phyloP scores from a whole-genome alignment of 2,329 filamentous ascomycete species.

The Pseudopyricularia cyperi region DNA sequence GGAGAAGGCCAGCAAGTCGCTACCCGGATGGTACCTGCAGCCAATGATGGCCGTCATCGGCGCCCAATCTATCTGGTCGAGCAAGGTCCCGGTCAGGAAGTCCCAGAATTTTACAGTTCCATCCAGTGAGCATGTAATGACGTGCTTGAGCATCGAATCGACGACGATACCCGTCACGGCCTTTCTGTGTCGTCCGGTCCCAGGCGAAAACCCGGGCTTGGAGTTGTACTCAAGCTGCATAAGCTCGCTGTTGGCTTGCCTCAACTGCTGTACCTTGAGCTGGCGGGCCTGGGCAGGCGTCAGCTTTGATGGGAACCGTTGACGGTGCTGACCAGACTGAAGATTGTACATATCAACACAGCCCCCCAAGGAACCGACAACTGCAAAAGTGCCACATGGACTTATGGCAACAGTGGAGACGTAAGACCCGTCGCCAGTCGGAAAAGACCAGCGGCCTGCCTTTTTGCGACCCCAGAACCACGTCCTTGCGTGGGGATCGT shows the following conservation, averaged over 20 bases:
- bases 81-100: conserved; percentile 67
- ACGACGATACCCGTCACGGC: conserved; percentile 77
- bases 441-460: conserved; percentile 85
- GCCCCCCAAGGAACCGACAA: conserved; percentile 74
- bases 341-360: conserved; percentile 93
- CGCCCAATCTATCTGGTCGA: conserved; percentile 75
- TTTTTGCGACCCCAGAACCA: conserved; percentile 98
- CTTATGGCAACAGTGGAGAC: conserved; percentile 83
- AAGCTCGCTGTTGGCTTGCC: conserved; percentile 41
- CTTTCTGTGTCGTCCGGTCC: conserved; percentile 63
- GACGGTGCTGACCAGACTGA: conserved; percentile 80
- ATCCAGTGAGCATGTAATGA: conserved; percentile 80
- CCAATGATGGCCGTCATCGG: conserved; percentile 62
- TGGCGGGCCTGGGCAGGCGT: conserved; percentile 69
- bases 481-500: conserved; percentile 73
- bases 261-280: conserved; percentile 52
- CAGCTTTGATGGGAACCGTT: conserved; percentile 70
- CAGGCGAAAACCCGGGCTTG: conserved; percentile 28
- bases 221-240: conserved; percentile 36
- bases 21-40: conserved; percentile 69
- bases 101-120: conserved; percentile 98
- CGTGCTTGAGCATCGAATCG: conserved; percentile 74
- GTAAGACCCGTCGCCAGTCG: conserved; percentile 69
- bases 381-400: conserved; percentile 83
- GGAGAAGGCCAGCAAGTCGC: conserved; percentile 74